Percentiles rank a stretch among this genome's conserved stretches.
phyloP scores from a whole-genome alignment of 2,329 filamentous ascomycete genomes.

The Hypoxylon rubiginosum region DNA sequence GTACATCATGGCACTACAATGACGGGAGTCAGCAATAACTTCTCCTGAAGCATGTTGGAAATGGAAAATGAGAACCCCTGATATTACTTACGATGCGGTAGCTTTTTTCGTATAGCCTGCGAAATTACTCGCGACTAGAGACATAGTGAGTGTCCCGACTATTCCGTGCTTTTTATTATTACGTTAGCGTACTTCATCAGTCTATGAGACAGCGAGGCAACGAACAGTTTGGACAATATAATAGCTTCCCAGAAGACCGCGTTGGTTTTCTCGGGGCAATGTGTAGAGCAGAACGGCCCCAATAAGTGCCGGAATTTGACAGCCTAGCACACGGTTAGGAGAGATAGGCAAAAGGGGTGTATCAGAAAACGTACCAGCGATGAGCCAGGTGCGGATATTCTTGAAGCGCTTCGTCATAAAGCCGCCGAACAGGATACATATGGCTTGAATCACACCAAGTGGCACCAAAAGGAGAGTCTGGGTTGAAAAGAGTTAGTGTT shows the following conservation, averaged over 20 bases:
- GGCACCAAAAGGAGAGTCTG: slow-evolving; percentile 46
- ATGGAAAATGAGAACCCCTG: no score
- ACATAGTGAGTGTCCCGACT: slow-evolving; percentile 37
- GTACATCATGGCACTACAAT: slow-evolving; percentile 45
- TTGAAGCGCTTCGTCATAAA: slow-evolving; percentile 43
- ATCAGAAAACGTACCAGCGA: slow-evolving; percentile 29
- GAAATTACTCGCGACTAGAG: slow-evolving; percentile 35
- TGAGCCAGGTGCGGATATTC: slow-evolving; percentile 42
- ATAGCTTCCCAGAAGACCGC: slow-evolving; percentile 34
- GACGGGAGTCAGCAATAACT: no score
- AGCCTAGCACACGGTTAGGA: slow-evolving; percentile 29
- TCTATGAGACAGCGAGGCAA: no score
- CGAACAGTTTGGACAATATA: slow-evolving; percentile 34
- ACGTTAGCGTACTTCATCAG: no score
- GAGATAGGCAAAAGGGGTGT: background rate
- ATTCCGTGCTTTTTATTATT: slow-evolving; percentile 30
- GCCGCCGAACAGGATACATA: slow-evolving; percentile 48
- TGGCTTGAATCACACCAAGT: slow-evolving; percentile 46
- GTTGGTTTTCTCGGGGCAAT: slow-evolving; percentile 39
- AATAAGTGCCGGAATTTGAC: slow-evolving; percentile 39
- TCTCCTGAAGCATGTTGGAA: no score
- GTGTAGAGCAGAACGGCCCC: slow-evolving; percentile 44
- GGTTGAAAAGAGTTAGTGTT: no score
- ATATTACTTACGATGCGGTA: slow-evolving; percentile 34
- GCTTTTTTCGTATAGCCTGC: slow-evolving; percentile 41